Conservation (phyloP, 305 asterid genomes). For the Euphrasia arctica region DNA sequence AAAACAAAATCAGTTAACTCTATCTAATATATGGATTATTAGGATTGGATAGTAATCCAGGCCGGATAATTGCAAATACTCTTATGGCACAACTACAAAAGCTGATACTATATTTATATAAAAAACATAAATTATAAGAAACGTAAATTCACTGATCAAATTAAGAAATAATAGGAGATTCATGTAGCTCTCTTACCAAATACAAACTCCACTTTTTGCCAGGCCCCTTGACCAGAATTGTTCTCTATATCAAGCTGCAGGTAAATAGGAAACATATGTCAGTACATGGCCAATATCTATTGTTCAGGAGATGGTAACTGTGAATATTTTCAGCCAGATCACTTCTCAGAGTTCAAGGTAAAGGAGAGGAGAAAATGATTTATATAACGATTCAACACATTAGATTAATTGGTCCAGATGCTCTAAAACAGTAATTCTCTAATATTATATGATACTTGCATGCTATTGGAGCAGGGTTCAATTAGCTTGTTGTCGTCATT, state of each 20-base stretch:
- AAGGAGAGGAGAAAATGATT: neutral
- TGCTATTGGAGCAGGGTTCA: neutral
- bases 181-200: conserved; percentile 70
- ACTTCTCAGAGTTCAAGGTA: neutral
- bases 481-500: conserved; percentile 1
- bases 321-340: conserved; percentile 12
- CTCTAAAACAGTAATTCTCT: neutral
- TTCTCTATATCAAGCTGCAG: conserved; percentile 91
- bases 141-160: conserved; percentile 10
- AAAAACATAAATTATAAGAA: neutral
- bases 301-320: conserved; percentile 14
- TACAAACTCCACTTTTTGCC: conserved; percentile 87
- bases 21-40: neutral
- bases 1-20: neutral
- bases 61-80: neutral
- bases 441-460: neutral
- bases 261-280: conserved; percentile 27
- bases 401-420: conserved; percentile 1
- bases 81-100: neutral
- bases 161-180: conserved; percentile 19
- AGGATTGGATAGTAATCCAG: neutral
- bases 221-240: conserved; percentile 68
- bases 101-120: neutral
- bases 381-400: neutral
- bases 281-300: conserved; percentile 14